phyloP scores from a whole-genome alignment of 2,329 filamentous ascomycete genomes.

The Diplocarpon mali region DNA sequence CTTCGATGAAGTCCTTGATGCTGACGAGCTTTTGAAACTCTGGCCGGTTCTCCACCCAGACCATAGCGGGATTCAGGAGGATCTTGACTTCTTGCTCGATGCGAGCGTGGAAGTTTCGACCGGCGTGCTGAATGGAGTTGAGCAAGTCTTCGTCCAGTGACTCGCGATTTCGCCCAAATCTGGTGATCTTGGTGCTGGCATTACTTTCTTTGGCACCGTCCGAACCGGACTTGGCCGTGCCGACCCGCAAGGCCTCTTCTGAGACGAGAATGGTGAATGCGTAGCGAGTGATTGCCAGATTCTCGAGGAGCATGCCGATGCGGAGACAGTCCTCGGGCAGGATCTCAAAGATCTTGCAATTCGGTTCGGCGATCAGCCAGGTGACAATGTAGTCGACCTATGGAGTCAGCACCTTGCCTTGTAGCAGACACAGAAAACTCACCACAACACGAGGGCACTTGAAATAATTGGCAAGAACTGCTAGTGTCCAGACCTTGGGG shows the following conservation, averaged over 20 bases:
- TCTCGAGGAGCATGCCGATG: constrained; percentile 40
- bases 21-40: constrained; percentile 25
- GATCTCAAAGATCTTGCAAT: constrained; percentile 49
- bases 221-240: not conserved
- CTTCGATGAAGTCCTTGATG: constrained; percentile 1
- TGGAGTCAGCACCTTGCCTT: constrained; percentile 1
- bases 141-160: constrained; percentile 41
- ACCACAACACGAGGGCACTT: constrained; percentile 38
- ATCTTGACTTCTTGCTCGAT: constrained; percentile 29
- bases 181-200: constrained; percentile 13
- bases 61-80: constrained; percentile 28
- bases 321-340: constrained; percentile 50
- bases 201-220: not conserved
- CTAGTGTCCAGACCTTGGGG: constrained; percentile 55
- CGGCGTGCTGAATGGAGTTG: constrained; percentile 48
- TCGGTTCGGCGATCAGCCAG: constrained; percentile 47
- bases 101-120: constrained; percentile 39
- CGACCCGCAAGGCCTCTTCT: constrained; percentile 41
- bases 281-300: constrained; percentile 32
- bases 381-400: constrained; percentile 36
- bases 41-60: constrained; percentile 28
- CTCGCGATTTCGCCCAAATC: constrained; percentile 38
- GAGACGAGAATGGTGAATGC: constrained; percentile 52
- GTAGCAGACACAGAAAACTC: constrained; percentile 12
- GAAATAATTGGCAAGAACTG: constrained; percentile 48